Evolutionary conservation across 1,284 basidiomycete species (phyloP).

Genomic region (Irpex sp.): DNA sequence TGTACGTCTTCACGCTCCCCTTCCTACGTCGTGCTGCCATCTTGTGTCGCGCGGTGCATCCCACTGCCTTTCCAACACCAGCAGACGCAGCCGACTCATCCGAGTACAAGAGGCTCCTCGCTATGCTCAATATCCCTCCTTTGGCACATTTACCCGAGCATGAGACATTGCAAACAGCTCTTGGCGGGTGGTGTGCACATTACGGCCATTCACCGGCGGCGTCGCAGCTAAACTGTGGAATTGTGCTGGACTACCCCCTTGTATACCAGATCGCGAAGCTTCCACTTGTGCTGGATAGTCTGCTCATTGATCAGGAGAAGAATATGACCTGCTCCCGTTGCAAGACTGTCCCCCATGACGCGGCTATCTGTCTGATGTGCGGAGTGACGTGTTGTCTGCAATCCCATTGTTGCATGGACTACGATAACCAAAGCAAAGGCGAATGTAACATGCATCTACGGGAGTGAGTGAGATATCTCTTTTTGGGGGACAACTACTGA

Average conservation of each 20-base stretch:
- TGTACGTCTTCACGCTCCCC: conserved; percentile 89
- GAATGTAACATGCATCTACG: conserved; percentile 97
- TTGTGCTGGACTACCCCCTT: conserved; percentile 80
- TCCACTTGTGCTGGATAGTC: conserved; percentile 78
- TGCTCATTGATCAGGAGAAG: conserved; percentile 74
- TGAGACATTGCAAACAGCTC: conserved; percentile 77
- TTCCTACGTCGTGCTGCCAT: conserved; percentile 92
- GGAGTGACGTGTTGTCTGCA: conserved; percentile 89
- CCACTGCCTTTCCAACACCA: conserved; percentile 53
- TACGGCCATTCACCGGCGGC: conserved; percentile 73
- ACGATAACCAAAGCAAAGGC: conserved; percentile 59
- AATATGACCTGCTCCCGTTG: conserved; percentile 76
- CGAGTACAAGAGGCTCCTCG: conserved; percentile 82
- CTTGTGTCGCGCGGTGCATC: conserved; percentile 76
- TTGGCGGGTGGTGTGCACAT: conserved; percentile 82
- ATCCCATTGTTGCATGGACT: conserved; percentile 88
- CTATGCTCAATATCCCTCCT: conserved; percentile 73
- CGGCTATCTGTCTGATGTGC: conserved; percentile 91
- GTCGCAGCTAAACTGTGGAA: conserved; percentile 69
- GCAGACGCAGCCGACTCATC: conserved; percentile 32
- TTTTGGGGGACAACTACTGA: background rate
- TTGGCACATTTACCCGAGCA: conserved; percentile 75
- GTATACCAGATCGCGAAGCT: conserved; percentile 84
- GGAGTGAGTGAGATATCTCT: conserved; percentile 59
- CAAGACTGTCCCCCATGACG: conserved; percentile 77